Conservation (phyloP, 139 green algal species). For the Microglena sp. region DNA sequence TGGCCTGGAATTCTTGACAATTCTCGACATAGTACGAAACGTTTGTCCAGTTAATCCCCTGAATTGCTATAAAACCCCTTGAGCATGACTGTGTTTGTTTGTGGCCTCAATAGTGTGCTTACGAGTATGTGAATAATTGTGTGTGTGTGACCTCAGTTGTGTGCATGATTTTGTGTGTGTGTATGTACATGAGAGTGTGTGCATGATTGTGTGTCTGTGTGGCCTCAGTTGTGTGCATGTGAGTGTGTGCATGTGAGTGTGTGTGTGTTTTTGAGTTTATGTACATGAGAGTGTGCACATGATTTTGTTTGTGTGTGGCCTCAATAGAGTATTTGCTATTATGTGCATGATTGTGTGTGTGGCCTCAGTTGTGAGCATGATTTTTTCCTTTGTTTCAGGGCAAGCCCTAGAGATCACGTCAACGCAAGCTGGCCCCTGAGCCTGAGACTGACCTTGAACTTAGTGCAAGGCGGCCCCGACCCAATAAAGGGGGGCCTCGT, state of each 20-base stretch:
- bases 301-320: not conserved
- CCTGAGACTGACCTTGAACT: not conserved
- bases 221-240: not conserved
- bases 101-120: not conserved
- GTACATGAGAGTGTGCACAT: not conserved
- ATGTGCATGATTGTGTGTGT: slow-evolving; percentile 4
- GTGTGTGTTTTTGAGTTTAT: slow-evolving; percentile 1
- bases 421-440: not conserved
- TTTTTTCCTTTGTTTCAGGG: not conserved
- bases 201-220: slow-evolving; percentile 5
- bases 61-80: too few species aligned
- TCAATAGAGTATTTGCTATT: not conserved
- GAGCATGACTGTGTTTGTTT: not conserved
- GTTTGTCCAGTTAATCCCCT: too few species aligned
- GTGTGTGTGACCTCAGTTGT: slow-evolving; percentile 4
- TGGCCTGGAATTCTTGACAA: too few species aligned
- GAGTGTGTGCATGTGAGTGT: slow-evolving; percentile 6
- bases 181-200: slow-evolving; percentile 9
- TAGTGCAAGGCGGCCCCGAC: not conserved
- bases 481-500: not conserved
- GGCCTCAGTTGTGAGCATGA: not conserved
- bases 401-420: not conserved
- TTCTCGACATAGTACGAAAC: too few species aligned
- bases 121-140: slow-evolving; percentile 1
- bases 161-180: slow-evolving; percentile 3